These are phyloP conservation scores for Helicocarpus griseus DNA, from an alignment of 2,329 filamentous ascomycete genomes.

Conservation along the genomic window DNA sequence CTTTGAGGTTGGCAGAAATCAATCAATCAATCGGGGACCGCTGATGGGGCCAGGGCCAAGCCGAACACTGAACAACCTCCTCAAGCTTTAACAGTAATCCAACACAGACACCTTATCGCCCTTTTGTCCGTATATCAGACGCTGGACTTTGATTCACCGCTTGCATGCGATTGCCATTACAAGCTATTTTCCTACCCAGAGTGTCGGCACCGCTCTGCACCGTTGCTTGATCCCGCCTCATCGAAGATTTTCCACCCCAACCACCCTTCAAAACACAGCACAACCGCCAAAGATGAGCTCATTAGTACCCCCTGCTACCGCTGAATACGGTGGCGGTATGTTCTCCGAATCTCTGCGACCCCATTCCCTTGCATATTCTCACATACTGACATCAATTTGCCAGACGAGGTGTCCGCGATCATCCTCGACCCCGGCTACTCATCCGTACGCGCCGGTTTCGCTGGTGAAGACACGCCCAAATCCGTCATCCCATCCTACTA, in stretches of 20 bases:
- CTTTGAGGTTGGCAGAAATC: too few species aligned
- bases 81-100: not conserved
- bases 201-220: not conserved
- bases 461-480: conserved; percentile 95
- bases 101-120: not conserved
- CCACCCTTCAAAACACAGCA: not conserved
- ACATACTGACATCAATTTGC: conserved; percentile 8
- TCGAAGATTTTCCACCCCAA: not conserved
- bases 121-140: not conserved
- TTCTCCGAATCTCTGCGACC: conserved; percentile 7
- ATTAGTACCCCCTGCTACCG: conserved; percentile 35
- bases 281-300: conserved; percentile 27
- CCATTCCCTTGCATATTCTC: not conserved
- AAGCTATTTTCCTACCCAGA: not conserved
- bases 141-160: not conserved
- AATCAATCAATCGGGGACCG: too few species aligned
- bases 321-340: conserved; percentile 42
- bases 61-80: too few species aligned
- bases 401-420: conserved; percentile 95
- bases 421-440: conserved; percentile 93
- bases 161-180: not conserved
- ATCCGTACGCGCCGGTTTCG: conserved; percentile 85
- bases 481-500: conserved; percentile 87
- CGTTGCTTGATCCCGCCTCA: not conserved
- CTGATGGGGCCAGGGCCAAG: too few species aligned